Evolutionary conservation across 306 rosid species (phyloP).

Genomic region (Ceratonia siliqua): DNA sequence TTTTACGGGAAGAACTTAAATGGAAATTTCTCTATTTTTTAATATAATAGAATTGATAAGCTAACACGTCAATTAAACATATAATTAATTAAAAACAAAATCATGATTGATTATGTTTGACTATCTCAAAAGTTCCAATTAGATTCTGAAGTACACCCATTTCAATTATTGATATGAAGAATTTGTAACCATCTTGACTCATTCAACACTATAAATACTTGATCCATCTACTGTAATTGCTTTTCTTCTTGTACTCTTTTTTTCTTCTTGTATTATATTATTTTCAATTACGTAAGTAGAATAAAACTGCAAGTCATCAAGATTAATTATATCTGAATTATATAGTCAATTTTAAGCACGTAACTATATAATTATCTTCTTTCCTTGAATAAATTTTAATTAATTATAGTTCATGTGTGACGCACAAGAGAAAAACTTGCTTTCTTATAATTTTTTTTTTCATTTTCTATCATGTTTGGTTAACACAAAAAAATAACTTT

Average conservation of each 20-base stretch:
- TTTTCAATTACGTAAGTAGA: neutral
- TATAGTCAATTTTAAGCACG: neutral
- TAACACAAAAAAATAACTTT: too few relatives aligned
- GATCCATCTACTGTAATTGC: neutral
- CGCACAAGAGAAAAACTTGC: too few relatives aligned
- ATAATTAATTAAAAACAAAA: conserved; percentile 8
- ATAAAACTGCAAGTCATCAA: neutral
- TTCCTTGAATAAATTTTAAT: neutral
- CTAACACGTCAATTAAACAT: neutral
- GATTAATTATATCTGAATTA: neutral
- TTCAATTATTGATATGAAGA: neutral
- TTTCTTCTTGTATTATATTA: too few relatives aligned
- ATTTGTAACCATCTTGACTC: neutral
- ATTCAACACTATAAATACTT: neutral
- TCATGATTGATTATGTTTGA: conserved; percentile 13
- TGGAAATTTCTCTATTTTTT: too few relatives aligned
- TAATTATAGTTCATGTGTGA: too few relatives aligned
- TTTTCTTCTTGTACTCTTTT: neutral
- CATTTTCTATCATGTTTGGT: too few relatives aligned
- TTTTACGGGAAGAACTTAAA: too few relatives aligned
- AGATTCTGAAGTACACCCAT: neutral
- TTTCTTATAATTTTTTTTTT: too few relatives aligned
- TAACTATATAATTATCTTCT: neutral
- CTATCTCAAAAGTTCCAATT: neutral
- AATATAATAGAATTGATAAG: neutral